A percentile compares a stretch with the other conserved stretches of the same genome.
phyloP scores from a whole-genome alignment of 495 filamentous ascomycete species.

The Aspergillus carlsbadensis region DNA sequence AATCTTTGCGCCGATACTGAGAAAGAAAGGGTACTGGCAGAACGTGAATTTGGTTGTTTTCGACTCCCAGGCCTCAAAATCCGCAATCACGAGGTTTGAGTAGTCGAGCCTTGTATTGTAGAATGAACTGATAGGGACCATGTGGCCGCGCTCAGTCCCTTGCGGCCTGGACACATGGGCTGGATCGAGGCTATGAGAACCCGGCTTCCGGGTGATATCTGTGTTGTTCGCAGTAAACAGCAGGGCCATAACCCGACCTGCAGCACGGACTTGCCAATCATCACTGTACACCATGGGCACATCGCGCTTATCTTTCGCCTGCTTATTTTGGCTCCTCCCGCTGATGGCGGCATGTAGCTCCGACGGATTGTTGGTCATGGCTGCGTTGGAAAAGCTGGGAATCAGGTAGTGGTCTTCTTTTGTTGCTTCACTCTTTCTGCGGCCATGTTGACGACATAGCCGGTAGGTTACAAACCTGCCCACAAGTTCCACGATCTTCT shows the following conservation, averaged over 20 bases:
- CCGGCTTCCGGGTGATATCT: conserved; percentile 34
- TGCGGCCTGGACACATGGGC: conserved; percentile 35
- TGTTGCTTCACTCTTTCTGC: conserved; percentile 55
- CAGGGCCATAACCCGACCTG: conserved; percentile 76
- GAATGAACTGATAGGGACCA: conserved; percentile 78
- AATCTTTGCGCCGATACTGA: conserved; percentile 93
- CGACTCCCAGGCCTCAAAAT: conserved; percentile 88
- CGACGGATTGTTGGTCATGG: conserved; percentile 59
- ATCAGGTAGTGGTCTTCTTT: conserved; percentile 64
- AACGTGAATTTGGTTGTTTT: conserved; percentile 77
- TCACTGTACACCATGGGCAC: conserved; percentile 68
- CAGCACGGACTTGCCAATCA: conserved; percentile 89
- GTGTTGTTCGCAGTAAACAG: conserved; percentile 81
- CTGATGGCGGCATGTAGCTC: conserved; percentile 82
- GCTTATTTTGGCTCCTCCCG: conserved; percentile 49
- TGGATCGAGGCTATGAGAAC: conserved; percentile 13
- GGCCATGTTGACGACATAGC: conserved; percentile 69
- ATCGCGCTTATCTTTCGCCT: conserved; percentile 38
- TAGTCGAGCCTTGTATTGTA: conserved; percentile 88
- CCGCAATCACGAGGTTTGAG: conserved; percentile 71
- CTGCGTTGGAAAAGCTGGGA: conserved; percentile 63
- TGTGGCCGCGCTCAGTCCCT: conserved; percentile 55
- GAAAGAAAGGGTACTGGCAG: conserved; percentile 91
- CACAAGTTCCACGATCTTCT: conserved; percentile 71
- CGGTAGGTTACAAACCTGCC: conserved; percentile 82